A percentile compares a stretch with the other conserved stretches of the same genome.
Conservation (phyloP, 768 basidiomycete genomes). For the Clathrus columnatus region DNA sequence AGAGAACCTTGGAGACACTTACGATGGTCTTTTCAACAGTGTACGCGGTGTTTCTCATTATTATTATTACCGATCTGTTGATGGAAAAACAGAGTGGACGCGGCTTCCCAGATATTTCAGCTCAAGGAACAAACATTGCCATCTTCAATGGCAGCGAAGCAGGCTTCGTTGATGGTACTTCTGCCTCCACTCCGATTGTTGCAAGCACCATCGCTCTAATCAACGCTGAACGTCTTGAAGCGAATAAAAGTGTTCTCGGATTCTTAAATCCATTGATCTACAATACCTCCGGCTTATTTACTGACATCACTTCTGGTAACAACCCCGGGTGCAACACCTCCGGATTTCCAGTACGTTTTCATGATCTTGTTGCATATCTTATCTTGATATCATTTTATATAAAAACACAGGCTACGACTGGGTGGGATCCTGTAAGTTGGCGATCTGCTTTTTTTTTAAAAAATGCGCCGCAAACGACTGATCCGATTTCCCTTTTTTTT, state of each 20-base stretch:
- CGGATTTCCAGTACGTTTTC: conserved; percentile 26
- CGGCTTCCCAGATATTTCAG: conserved; percentile 40
- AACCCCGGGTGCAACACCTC: conserved; percentile 56
- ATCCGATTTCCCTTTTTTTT: conserved; percentile 37
- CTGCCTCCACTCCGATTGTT: conserved; percentile 27
- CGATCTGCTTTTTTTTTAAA: conserved; percentile 13
- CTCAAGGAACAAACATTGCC: conserved; percentile 21
- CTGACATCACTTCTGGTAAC: conserved; percentile 47
- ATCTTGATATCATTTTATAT: neutral
- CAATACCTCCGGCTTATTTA: conserved; percentile 19
- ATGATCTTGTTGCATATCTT: neutral
- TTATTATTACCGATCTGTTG: too few relatives aligned
- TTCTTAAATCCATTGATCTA: conserved; percentile 32
- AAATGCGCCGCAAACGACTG: conserved; percentile 37
- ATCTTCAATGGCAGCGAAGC: conserved; percentile 7
- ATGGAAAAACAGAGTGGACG: conserved; percentile 29
- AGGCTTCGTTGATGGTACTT: conserved; percentile 21
- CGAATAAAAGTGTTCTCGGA: conserved; percentile 23
- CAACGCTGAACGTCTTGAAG: conserved; percentile 24
- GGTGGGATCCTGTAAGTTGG: conserved; percentile 15
- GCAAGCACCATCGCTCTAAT: conserved; percentile 26
- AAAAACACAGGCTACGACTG: conserved; percentile 2
- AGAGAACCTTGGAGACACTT: conserved; percentile 20
- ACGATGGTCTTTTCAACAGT: conserved; percentile 23
- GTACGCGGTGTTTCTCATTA: too few relatives aligned